Evolutionary conservation across 768 basidiomycete genomes (phyloP).

Genomic region (Daedaleopsis sinensis): DNA sequence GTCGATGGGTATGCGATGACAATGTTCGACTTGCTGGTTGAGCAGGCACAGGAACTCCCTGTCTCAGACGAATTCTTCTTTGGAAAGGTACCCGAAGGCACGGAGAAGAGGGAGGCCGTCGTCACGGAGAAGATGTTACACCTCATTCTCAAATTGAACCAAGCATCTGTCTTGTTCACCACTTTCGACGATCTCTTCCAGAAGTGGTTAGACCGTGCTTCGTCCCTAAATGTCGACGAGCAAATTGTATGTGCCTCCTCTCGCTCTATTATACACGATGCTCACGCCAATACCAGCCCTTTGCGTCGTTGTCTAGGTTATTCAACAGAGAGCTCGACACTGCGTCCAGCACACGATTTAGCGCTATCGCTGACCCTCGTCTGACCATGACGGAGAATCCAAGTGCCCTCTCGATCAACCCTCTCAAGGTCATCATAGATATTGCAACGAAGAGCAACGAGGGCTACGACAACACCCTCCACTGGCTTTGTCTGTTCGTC

Average conservation of each 20-base stretch:
- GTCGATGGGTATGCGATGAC: slow-evolving; percentile 51
- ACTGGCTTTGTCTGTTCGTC: slow-evolving; percentile 64
- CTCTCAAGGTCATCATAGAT: slow-evolving; percentile 54
- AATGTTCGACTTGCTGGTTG: slow-evolving; percentile 56
- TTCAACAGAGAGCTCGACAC: slow-evolving; percentile 57
- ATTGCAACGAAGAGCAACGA: slow-evolving; percentile 44
- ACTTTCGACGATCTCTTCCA: slow-evolving; percentile 60
- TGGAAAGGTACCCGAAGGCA: slow-evolving; percentile 13
- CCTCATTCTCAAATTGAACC: slow-evolving; percentile 55
- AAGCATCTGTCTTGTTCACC: slow-evolving; percentile 56
- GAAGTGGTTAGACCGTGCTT: slow-evolving; percentile 57
- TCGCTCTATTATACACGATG: slow-evolving; percentile 2
- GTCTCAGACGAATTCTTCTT: slow-evolving; percentile 20
- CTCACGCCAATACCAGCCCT: slow-evolving; percentile 39
- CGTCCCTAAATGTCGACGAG: slow-evolving; percentile 34
- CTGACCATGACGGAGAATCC: slow-evolving; percentile 33
- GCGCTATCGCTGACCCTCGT: slow-evolving; percentile 37
- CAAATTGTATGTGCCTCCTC: slow-evolving; percentile 38
- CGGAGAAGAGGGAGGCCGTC: slow-evolving; percentile 12
- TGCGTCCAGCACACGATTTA: slow-evolving; percentile 38
- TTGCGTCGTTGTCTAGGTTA: slow-evolving; percentile 56
- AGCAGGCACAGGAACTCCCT: slow-evolving; percentile 41
- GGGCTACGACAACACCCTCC: slow-evolving; percentile 50
- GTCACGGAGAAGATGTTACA: slow-evolving; percentile 40
- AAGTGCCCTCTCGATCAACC: slow-evolving; percentile 43